Base-by-base conservation (phyloP, 352 stramenopile species). In the Phytophthora colocasiae region DNA sequence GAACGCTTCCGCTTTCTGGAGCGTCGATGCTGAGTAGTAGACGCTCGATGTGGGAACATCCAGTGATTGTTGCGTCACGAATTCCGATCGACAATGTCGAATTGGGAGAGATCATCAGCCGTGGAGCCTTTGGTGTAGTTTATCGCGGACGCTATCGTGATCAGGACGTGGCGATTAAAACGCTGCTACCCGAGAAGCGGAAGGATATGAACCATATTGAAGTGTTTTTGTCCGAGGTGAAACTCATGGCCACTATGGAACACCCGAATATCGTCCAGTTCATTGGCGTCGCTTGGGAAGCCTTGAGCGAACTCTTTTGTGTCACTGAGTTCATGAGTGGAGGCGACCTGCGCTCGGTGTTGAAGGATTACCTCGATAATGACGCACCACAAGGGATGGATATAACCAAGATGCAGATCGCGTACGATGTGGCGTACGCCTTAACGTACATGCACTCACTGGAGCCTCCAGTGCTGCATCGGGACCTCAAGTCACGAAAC, bases 251-350 rank as follows among this genome's bases (percentile, higher is more conserved):
- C 6, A 68, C 73, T 2, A 67, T 87, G 49, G 77, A 83, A 3
- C 80, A 89, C 40, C 75, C 80, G 2, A 66, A 82, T 15, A 81
- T 87, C 29, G 78, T 89, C 10, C 44, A 53, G 4, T 87, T 89
- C 15, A 58, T 85, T 4, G 80, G 80, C 8, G 78, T 89, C 9
- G 80, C 78, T 1, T 43, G 38, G 38, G 38, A 43, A 19, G 38
- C 15, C 5, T 43, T 43, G 15, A 43, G 38, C 7, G 38, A 43
- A n/a, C 38, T 43, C 38, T 43, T 22, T 19, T 43, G 38, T 43
- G 38, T 43, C 14, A 43, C 38, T 11, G 38, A 43, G 14, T 43
- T 11, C n/a, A 43, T 43, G 38, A 10, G 38, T 19, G 15, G 38
- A 22, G 38, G 38, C 1, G 38, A 43, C n/a, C 38, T 43, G 14